Percentiles rank a stretch among this genome's conserved stretches.
Evolutionary conservation across 306 rosid species (phyloP).

Genomic region (Corylus americana): DNA sequence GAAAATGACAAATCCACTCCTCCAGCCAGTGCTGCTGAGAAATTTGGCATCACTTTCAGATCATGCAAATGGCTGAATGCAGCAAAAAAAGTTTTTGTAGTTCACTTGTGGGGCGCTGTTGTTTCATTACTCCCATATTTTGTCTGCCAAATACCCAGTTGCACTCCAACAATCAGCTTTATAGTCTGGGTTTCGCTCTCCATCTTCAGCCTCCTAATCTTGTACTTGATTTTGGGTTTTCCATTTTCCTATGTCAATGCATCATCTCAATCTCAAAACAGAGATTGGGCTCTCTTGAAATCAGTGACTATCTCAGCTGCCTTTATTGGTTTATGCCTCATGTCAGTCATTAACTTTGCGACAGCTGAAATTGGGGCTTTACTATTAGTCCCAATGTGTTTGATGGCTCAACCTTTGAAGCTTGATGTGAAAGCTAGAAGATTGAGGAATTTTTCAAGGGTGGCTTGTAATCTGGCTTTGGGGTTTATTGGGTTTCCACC

Average conservation of each 20-base stretch:
- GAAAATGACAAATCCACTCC: slow-evolving; percentile 36
- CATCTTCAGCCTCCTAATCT: slow-evolving; percentile 44
- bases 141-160: slow-evolving; percentile 58
- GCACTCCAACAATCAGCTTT: slow-evolving; percentile 51
- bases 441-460: slow-evolving; percentile 49
- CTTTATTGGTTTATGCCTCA: slow-evolving; percentile 81
- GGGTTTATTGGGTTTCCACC: slow-evolving; percentile 78
- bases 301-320: slow-evolving; percentile 75
- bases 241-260: slow-evolving; percentile 39
- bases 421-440: slow-evolving; percentile 51
- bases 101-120: slow-evolving; percentile 78
- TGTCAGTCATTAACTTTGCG: slow-evolving; percentile 91
- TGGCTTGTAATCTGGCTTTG: slow-evolving; percentile 59
- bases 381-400: slow-evolving; percentile 73
- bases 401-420: slow-evolving; percentile 80
- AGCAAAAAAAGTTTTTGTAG: slow-evolving; percentile 65
- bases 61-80: slow-evolving; percentile 89
- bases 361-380: slow-evolving; percentile 90
- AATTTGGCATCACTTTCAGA: slow-evolving; percentile 33
- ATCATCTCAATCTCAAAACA: slow-evolving; percentile 40
- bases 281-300: slow-evolving; percentile 79
- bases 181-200: slow-evolving; percentile 66
- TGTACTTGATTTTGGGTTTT: slow-evolving; percentile 57
- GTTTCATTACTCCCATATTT: slow-evolving; percentile 78
- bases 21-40: slow-evolving; percentile 35